Evolutionary conservation across 2,329 filamentous ascomycete genomes (phyloP).

Genomic region (Chalaropsis ovoidea): DNA sequence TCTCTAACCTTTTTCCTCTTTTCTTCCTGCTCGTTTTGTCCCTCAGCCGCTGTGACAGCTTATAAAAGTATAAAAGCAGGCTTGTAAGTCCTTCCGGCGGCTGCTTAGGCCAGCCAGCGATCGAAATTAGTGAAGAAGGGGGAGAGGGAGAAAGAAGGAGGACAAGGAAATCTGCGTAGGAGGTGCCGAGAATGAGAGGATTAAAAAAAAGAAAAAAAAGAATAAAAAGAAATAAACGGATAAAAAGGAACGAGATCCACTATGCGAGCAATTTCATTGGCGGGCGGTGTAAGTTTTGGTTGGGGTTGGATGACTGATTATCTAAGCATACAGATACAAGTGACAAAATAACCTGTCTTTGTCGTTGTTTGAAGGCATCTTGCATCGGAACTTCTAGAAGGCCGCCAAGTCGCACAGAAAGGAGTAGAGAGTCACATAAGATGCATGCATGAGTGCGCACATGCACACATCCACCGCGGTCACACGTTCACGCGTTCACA

Average conservation of each 20-base stretch:
- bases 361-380: not conserved
- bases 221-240: too few species aligned
- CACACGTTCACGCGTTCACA: not conserved
- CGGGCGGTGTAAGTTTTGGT: not conserved
- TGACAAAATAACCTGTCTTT: not conserved
- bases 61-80: slow-evolving; percentile 5
- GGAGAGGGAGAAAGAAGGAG: not conserved
- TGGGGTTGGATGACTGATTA: not conserved
- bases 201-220: not conserved
- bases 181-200: not conserved
- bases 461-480: not conserved
- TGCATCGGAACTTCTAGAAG: slow-evolving; percentile 10
- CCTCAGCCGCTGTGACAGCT: not conserved
- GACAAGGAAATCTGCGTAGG: not conserved
- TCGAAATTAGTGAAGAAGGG: slow-evolving; percentile 1
- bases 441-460: slow-evolving; percentile 6
- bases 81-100: slow-evolving; percentile 12
- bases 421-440: not conserved
- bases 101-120: not conserved
- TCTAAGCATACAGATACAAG: not conserved
- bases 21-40: not conserved
- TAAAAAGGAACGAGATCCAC: too few species aligned
- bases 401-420: not conserved
- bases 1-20: not conserved
- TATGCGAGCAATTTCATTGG: not conserved